Evolutionary conservation across 108 stramenopile species (phyloP).

Genomic region (Skeletonema potamos): DNA sequence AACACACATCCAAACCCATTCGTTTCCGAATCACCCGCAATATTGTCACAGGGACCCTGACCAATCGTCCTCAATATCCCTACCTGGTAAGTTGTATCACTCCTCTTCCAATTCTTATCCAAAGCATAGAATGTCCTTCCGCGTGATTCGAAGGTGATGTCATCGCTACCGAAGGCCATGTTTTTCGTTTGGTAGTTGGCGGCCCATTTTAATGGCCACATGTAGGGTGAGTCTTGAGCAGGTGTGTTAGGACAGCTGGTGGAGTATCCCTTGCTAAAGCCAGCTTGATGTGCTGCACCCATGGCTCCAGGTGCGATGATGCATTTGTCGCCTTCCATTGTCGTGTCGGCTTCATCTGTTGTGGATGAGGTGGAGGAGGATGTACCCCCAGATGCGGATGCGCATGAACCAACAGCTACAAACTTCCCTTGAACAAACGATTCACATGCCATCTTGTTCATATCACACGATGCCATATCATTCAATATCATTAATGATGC

Average conservation of each 20-base stretch:
- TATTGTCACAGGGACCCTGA: constrained; percentile 46
- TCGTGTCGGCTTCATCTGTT: constrained; percentile 1
- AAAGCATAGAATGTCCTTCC: constrained; percentile 48
- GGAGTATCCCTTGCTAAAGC: constrained; percentile 35
- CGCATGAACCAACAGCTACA: constrained; percentile 19
- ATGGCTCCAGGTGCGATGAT: constrained; percentile 45
- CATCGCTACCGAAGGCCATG: constrained; percentile 50
- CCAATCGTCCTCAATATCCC: constrained; percentile 43
- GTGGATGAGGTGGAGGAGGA: background rate
- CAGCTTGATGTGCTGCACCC: constrained; percentile 58
- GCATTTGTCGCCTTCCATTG: constrained; percentile 3
- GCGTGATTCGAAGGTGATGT: constrained; percentile 18
- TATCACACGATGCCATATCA: constrained; percentile 21
- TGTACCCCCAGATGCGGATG: background rate
- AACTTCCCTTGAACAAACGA: constrained; percentile 38
- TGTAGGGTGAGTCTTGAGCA: constrained; percentile 50
- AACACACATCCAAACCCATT: constrained; percentile 27
- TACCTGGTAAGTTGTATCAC: constrained; percentile 36
- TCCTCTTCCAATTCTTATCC: constrained; percentile 60
- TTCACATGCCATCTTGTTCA: constrained; percentile 41
- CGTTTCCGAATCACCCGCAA: constrained; percentile 19
- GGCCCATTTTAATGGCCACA: constrained; percentile 57
- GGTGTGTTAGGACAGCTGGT: constrained; percentile 42
- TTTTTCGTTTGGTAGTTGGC: constrained; percentile 38
- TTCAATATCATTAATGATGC: constrained; percentile 30